Conservation (phyloP, 2,329 filamentous ascomycete genomes). For the Leptographium radiaticola region DNA sequence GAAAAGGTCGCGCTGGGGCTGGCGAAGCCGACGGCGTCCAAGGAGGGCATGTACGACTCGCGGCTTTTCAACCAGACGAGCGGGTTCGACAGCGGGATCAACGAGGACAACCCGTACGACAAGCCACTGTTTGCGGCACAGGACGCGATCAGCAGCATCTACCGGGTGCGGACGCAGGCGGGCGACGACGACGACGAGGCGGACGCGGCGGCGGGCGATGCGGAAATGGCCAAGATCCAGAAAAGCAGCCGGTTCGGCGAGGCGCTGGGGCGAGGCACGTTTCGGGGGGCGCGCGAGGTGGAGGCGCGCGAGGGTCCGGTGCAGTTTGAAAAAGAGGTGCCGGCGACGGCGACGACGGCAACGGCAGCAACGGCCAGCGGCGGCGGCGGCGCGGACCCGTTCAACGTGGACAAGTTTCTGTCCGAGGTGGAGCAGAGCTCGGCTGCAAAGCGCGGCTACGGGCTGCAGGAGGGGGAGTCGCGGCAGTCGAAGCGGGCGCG, state of each 20-base stretch:
- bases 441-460: constrained; percentile 58
- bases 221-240: constrained; percentile 77
- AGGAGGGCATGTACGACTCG: constrained; percentile 95
- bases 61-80: constrained; percentile 87
- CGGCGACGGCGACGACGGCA: not conserved
- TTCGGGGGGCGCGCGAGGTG: constrained; percentile 72
- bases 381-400: constrained; percentile 48
- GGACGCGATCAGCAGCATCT: constrained; percentile 89
- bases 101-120: constrained; percentile 95
- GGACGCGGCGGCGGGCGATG: constrained; percentile 65
- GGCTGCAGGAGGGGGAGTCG: constrained; percentile 49
- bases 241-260: constrained; percentile 75
- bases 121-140: constrained; percentile 94
- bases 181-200: constrained; percentile 66
- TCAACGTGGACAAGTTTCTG: constrained; percentile 90
- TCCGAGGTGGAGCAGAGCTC: constrained; percentile 57
- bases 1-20: constrained; percentile 92
- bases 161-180: constrained; percentile 63
- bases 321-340: constrained; percentile 77
- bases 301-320: constrained; percentile 86
- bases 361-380: not conserved
- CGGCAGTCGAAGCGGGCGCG: constrained; percentile 58
- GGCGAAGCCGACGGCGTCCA: constrained; percentile 84
- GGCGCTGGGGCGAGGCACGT: constrained; percentile 77
- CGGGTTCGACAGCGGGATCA: constrained; percentile 84